These are phyloP conservation scores for Glycine soja DNA, from an alignment of 306 rosid genomes.

Conservation along the genomic window DNA sequence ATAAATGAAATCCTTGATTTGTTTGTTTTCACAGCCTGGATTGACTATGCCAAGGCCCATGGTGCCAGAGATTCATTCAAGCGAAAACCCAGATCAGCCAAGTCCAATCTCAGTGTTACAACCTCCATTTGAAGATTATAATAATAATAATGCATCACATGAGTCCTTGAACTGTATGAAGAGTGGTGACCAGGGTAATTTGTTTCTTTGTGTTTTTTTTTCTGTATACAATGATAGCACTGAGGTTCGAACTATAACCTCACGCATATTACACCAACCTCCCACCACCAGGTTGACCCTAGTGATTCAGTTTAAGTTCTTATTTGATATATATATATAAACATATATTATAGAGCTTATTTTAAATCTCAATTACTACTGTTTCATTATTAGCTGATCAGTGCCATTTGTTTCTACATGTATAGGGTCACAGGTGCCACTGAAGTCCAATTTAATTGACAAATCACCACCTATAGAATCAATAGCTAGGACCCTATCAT, in stretches of 20 bases:
- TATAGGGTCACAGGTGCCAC: conserved; percentile 56
- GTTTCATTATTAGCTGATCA: no score
- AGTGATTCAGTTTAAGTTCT: background rate
- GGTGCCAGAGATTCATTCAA: conserved; percentile 50
- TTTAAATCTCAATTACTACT: background rate
- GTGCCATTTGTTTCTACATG: background rate
- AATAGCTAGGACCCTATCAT: conserved; percentile 78
- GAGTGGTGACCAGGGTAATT: conserved; percentile 58
- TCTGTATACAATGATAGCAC: no score
- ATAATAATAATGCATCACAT: conserved; percentile 39
- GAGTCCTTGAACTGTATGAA: conserved; percentile 52
- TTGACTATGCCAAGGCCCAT: conserved; percentile 55
- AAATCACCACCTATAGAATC: conserved; percentile 97
- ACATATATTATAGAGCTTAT: background rate
- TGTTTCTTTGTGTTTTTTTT: no score
- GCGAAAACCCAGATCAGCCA: conserved; percentile 79
- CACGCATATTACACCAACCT: no score
- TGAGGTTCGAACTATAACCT: no score
- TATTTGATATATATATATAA: background rate
- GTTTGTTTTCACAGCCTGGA: conserved; percentile 68
- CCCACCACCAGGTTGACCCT: no score
- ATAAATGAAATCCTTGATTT: background rate
- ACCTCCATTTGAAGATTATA: conserved; percentile 73
- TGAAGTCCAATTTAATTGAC: conserved; percentile 86
- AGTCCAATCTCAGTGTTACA: conserved; percentile 92